A percentile compares a stretch with the other conserved stretches of the same genome.
These are phyloP conservation scores for Combretum micranthum DNA, from an alignment of 345 rosid genomes.

Conservation along the genomic window DNA sequence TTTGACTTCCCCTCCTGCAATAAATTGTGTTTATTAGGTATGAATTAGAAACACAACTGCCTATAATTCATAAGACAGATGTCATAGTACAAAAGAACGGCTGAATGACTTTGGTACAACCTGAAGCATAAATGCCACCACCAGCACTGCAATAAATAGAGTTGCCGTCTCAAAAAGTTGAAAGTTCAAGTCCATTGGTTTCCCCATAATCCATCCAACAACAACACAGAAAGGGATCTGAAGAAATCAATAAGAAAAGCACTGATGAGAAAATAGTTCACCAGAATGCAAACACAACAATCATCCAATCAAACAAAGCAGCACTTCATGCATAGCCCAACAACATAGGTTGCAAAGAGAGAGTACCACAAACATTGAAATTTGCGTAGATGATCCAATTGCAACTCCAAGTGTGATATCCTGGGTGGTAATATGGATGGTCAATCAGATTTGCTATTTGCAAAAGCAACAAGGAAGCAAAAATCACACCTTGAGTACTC, in stretches of 20 bases:
- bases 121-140: constrained; percentile 45
- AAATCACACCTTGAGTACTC: constrained; percentile 9
- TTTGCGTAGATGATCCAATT: constrained; percentile 51
- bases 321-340: too few relatives aligned
- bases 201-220: constrained; percentile 39
- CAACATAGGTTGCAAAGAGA: too few relatives aligned
- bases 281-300: not conserved
- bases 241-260: constrained; percentile 7
- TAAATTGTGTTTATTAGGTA: not conserved
- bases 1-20: constrained; percentile 44
- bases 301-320: not conserved
- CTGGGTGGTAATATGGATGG: constrained; percentile 13
- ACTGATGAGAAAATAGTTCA: not conserved
- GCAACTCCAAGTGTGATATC: constrained; percentile 47
- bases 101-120: constrained; percentile 10
- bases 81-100: not conserved
- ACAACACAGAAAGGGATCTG: constrained; percentile 40
- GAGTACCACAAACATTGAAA: constrained; percentile 42
- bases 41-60: not conserved
- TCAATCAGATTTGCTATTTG: not conserved
- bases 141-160: constrained; percentile 33
- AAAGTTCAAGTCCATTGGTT: constrained; percentile 38
- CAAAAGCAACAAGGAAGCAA: not conserved
- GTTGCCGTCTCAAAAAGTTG: constrained; percentile 42
- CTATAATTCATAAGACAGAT: not conserved